phyloP scores from a whole-genome alignment of 1,139 yeast genomes.

The Maudiozyma humilis region DNA sequence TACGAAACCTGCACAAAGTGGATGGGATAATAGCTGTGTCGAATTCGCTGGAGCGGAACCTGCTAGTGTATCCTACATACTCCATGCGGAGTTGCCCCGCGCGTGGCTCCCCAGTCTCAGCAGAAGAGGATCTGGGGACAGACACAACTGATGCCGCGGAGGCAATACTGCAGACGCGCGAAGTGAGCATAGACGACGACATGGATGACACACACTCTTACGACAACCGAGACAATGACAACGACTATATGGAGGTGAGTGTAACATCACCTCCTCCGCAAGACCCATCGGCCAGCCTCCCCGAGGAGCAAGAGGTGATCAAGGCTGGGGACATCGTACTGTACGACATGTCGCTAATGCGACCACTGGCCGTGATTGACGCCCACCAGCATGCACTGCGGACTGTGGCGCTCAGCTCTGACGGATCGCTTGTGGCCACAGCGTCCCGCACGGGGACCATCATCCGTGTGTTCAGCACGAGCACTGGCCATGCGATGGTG shows the following conservation, averaged over 20 bases:
- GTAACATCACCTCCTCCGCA: background rate
- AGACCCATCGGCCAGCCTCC: background rate
- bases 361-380: constrained; percentile 82
- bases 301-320: constrained; percentile 9
- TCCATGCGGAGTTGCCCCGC: no score
- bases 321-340: constrained; percentile 76
- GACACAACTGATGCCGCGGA: background rate
- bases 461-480: constrained; percentile 74
- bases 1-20: constrained; percentile 71
- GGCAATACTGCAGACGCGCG: background rate
- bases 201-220: background rate
- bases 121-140: no score
- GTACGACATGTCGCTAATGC: constrained; percentile 69
- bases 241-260: background rate
- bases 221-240: background rate
- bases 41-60: constrained; percentile 51
- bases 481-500: constrained; percentile 69
- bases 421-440: constrained; percentile 80
- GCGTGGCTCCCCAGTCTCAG: no score
- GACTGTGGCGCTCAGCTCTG: constrained; percentile 63
- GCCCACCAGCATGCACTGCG: constrained; percentile 88
- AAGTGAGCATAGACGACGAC: background rate
- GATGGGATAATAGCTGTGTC: constrained; percentile 55
- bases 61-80: constrained; percentile 78
- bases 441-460: constrained; percentile 95